These are phyloP conservation scores for Nothophoma quercina DNA, from an alignment of 2,329 filamentous ascomycete genomes.

Conservation along the genomic window DNA sequence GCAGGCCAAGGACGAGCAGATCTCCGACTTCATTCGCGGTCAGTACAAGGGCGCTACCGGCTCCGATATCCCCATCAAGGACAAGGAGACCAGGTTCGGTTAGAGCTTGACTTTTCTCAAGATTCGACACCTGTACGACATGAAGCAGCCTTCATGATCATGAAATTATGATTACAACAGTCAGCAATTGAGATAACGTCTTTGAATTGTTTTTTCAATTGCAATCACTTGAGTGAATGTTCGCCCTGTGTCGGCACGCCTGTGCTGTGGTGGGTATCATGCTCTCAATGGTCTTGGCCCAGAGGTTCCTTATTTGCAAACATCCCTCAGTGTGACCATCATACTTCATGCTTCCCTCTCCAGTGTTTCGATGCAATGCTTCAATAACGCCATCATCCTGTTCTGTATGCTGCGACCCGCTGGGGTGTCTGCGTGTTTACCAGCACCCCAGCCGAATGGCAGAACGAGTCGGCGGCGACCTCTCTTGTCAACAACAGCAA, in stretches of 20 bases:
- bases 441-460: conserved; percentile 56
- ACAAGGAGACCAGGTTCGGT: conserved; percentile 64
- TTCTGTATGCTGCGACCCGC: conserved; percentile 42
- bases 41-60: conserved; percentile 76
- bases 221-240: not conserved
- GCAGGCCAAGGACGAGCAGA: conserved; percentile 84
- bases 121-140: not conserved
- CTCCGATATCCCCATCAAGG: conserved; percentile 72
- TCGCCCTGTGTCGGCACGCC: not conserved
- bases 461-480: conserved; percentile 51
- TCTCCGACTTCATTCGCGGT: conserved; percentile 73
- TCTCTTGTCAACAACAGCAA: conserved; percentile 52
- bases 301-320: too few species aligned
- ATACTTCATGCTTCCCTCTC: conserved; percentile 17
- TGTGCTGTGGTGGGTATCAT: not conserved
- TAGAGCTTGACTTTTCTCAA: conserved; percentile 4
- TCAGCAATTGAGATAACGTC: conserved; percentile 18
- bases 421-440: conserved; percentile 42
- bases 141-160: conserved; percentile 20
- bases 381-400: conserved; percentile 38
- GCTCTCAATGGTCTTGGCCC: not conserved
- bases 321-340: not conserved
- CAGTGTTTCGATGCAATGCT: conserved; percentile 36
- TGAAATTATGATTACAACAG: conserved; percentile 19
- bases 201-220: not conserved